Evolutionary conservation across 352 stramenopile genomes (phyloP).

Genomic region (Pythium guiyangense): DNA sequence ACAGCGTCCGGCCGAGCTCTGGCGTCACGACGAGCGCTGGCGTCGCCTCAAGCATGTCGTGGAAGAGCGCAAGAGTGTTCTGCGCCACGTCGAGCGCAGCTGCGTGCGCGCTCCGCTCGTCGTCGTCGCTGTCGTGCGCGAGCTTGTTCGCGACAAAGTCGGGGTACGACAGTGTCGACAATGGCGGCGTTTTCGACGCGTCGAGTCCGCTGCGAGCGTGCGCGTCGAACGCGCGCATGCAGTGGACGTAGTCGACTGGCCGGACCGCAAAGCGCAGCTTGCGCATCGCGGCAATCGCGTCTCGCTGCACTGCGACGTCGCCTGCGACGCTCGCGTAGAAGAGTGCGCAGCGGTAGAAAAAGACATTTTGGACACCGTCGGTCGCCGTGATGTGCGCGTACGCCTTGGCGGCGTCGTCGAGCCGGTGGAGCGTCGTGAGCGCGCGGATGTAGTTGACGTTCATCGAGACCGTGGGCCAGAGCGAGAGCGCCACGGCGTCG

Average conservation of each 20-base stretch:
- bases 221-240: constrained; percentile 10
- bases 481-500: background rate
- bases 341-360: constrained; percentile 14
- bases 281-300: constrained; percentile 6
- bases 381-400: constrained; percentile 4
- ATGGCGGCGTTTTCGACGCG: background rate
- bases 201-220: background rate
- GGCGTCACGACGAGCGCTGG: background rate
- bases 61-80: constrained; percentile 4
- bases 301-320: constrained; percentile 1
- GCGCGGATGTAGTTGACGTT: constrained; percentile 16
- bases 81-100: background rate
- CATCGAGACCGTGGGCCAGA: constrained; percentile 15
- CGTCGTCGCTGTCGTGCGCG: no score
- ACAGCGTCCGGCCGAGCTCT: constrained; percentile 3
- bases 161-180: background rate
- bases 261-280: constrained; percentile 7
- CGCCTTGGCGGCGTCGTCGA: constrained; percentile 1
- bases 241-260: constrained; percentile 8
- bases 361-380: constrained; percentile 15
- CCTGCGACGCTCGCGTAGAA: constrained; percentile 1
- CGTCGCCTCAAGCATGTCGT: background rate
- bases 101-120: no score
- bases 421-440: constrained; percentile 6
- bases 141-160: no score